These are phyloP conservation scores for Crithidia expoeki DNA, from an alignment of 208 protist genomes.

Conservation along the genomic window DNA sequence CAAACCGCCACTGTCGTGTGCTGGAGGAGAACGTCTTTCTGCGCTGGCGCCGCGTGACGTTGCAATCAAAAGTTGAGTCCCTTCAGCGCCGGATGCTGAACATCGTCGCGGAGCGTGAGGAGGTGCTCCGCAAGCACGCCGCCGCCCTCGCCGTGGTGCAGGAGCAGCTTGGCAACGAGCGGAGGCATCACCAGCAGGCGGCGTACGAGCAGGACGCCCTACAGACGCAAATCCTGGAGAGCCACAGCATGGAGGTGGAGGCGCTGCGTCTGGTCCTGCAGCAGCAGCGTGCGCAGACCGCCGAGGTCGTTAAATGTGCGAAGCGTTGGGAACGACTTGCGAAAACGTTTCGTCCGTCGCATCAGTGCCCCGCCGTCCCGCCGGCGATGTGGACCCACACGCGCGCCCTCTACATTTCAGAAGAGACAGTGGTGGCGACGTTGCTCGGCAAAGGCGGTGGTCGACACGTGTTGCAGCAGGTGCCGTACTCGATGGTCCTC, in stretches of 20 bases:
- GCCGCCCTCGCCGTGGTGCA: slow-evolving; percentile 19
- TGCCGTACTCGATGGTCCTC: slow-evolving; percentile 28
- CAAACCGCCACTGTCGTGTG: slow-evolving; percentile 33
- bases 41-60: slow-evolving; percentile 68
- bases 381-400: slow-evolving; percentile 34
- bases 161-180: slow-evolving; percentile 29
- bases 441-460: slow-evolving; percentile 16
- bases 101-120: slow-evolving; percentile 22
- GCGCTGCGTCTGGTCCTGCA: slow-evolving; percentile 54
- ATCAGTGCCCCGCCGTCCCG: slow-evolving; percentile 44
- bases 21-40: slow-evolving; percentile 65
- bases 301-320: slow-evolving; percentile 35
- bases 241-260: slow-evolving; percentile 55
- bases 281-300: slow-evolving; percentile 32
- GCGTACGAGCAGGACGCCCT: slow-evolving; percentile 46
- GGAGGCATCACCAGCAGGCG: slow-evolving; percentile 21
- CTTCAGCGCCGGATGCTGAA: slow-evolving; percentile 41
- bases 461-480: slow-evolving; percentile 17
- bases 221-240: slow-evolving; percentile 70
- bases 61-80: slow-evolving; percentile 44
- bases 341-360: slow-evolving; percentile 69
- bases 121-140: slow-evolving; percentile 14
- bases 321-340: slow-evolving; percentile 78
- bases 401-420: slow-evolving; percentile 38
- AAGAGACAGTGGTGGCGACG: slow-evolving; percentile 45